Conservation (phyloP, 208 protist species). For the Acanthamoeba sp. region DNA sequence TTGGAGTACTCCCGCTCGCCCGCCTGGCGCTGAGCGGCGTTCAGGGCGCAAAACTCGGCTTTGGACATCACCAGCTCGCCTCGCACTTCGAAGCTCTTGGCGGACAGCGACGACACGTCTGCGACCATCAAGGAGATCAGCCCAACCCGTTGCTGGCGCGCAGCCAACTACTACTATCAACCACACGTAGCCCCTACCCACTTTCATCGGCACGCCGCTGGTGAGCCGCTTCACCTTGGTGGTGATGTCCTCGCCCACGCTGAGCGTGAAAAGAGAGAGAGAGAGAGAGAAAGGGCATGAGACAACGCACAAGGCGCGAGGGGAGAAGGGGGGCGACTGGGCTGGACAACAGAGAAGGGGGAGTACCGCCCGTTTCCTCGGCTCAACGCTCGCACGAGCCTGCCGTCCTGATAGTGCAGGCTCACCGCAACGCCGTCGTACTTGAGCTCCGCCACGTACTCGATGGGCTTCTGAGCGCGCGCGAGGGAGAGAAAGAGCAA, state of each 20-base stretch:
- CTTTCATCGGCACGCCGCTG: not conserved
- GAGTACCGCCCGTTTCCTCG: constrained; percentile 76
- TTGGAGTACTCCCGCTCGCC: constrained; percentile 76
- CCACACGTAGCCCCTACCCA: not conserved
- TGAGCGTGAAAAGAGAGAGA: not conserved
- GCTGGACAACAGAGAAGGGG: not conserved
- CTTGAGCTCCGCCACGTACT: constrained; percentile 78
- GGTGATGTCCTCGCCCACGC: constrained; percentile 82
- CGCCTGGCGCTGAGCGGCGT: constrained; percentile 32
- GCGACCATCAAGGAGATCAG: not conserved
- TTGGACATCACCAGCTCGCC: constrained; percentile 82
- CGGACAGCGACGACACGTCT: not conserved
- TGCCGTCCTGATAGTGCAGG: constrained; percentile 76
- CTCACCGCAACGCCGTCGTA: constrained; percentile 82
- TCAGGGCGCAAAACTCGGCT: constrained; percentile 66
- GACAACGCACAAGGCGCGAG: too few species aligned
- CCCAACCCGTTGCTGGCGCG: too few species aligned
- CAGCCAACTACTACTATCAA: too few species aligned
- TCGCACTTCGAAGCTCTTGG: constrained; percentile 76
- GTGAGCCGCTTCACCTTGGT: constrained; percentile 54
- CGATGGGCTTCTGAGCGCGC: not conserved
- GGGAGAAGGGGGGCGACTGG: too few species aligned
- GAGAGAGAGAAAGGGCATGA: not conserved
- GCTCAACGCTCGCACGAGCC: constrained; percentile 67
- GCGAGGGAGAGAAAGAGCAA: not conserved